Percentiles rank a stretch among this genome's conserved stretches.
phyloP scores from a whole-genome alignment of 805 yeast species.

The Myxozyma sirexii region DNA sequence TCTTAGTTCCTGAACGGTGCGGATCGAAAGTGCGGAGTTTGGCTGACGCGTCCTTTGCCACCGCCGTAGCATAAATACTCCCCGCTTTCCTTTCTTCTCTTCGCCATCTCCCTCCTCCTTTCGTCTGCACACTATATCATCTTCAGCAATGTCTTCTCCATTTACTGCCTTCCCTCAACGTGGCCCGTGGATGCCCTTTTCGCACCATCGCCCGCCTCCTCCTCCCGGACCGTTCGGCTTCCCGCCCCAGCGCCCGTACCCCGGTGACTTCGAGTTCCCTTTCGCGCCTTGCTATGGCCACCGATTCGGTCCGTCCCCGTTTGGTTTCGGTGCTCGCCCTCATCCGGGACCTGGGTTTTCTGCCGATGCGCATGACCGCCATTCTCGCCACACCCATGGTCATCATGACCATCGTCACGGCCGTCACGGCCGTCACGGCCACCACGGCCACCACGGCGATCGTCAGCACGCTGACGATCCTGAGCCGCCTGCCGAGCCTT shows the following conservation, averaged over 20 bases:
- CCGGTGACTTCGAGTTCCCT: not conserved
- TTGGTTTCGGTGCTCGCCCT: slow-evolving; percentile 1
- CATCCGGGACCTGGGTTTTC: not conserved
- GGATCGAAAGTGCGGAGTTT: too few relatives aligned
- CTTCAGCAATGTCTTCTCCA: not conserved
- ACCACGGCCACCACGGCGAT: slow-evolving; percentile 45
- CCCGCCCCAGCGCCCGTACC: not conserved
- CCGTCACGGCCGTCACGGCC: slow-evolving; percentile 35
- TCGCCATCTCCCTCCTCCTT: not conserved
- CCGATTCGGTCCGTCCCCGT: not conserved
- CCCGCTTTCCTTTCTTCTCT: not conserved
- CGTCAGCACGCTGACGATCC: not conserved
- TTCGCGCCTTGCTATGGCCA: not conserved
- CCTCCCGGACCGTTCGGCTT: not conserved
- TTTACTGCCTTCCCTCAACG: not conserved
- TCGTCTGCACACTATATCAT: not conserved
- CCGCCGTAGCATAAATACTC: not conserved
- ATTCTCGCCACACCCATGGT: too few relatives aligned
- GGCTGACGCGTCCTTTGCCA: too few relatives aligned
- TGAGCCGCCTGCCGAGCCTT: not conserved
- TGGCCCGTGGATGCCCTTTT: not conserved
- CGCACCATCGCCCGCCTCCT: not conserved
- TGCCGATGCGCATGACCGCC: not conserved
- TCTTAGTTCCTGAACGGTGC: too few relatives aligned
- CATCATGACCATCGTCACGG: not conserved